phyloP scores from a whole-genome alignment of 176 grass and related monocot genomes.

The Dactylis glomerata region DNA sequence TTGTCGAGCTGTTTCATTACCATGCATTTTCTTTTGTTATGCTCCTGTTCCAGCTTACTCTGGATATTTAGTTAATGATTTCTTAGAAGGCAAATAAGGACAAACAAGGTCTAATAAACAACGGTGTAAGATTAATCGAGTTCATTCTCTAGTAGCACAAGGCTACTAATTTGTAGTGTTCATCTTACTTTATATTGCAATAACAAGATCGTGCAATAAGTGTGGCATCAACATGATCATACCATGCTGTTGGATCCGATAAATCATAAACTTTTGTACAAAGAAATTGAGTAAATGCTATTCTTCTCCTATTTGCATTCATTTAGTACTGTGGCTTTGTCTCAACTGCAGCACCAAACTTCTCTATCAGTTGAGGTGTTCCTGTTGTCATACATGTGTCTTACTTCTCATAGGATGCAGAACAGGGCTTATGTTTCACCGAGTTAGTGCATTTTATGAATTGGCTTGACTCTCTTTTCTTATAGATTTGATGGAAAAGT shows the following conservation, averaged over 20 bases:
- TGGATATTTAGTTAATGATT: constrained; percentile 5
- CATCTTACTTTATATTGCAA: neutral
- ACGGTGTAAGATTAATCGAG: neutral
- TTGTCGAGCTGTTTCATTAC: neutral
- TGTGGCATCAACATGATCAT: neutral
- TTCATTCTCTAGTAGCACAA: neutral
- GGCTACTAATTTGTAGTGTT: neutral
- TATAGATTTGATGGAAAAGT: neutral
- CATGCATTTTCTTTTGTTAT: constrained; percentile 1
- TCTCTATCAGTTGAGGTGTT: constrained; percentile 1
- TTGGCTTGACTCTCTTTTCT: neutral
- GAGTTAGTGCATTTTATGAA: neutral
- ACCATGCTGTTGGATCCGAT: neutral
- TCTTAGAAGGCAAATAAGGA: constrained; percentile 3
- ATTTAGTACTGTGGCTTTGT: neutral
- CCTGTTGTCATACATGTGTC: neutral
- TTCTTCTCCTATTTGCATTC: neutral
- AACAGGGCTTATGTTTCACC: neutral
- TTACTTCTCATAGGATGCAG: constrained; percentile 12
- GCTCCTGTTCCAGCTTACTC: neutral
- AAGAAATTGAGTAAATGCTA: neutral
- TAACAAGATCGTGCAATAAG: neutral
- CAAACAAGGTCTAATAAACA: neutral
- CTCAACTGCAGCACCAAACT: neutral
- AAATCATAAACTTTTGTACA: neutral